A percentile compares a stretch with the other conserved stretches of the same genome.
These are phyloP conservation scores for Tulasnella sp. DNA, from an alignment of 768 basidiomycete species.

Conservation along the genomic window DNA sequence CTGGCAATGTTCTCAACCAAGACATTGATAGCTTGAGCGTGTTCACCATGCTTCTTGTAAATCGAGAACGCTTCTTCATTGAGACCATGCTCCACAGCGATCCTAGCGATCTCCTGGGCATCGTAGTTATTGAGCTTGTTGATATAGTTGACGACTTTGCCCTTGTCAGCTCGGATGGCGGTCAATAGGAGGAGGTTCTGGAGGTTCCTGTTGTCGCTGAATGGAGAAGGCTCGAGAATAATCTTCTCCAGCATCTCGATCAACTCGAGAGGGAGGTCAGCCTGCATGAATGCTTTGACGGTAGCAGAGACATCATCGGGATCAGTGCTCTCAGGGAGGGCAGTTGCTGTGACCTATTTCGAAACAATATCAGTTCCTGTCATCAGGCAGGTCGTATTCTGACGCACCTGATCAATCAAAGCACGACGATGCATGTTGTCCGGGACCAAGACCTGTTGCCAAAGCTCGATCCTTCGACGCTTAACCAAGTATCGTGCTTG, in stretches of 20 bases:
- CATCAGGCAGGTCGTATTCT: neutral
- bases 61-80: constrained; percentile 95
- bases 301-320: constrained; percentile 97
- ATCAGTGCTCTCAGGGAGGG: constrained; percentile 91
- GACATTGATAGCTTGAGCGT: constrained; percentile 92
- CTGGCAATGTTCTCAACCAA: constrained; percentile 97
- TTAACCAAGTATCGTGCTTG: constrained; percentile 97
- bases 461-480: constrained; percentile 86
- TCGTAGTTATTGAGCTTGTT: constrained; percentile 96
- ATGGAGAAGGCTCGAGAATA: constrained; percentile 90
- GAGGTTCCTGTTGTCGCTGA: constrained; percentile 93
- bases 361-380: neutral
- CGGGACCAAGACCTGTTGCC: constrained; percentile 82
- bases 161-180: constrained; percentile 94
- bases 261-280: constrained; percentile 91
- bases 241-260: constrained; percentile 98
- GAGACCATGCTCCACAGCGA: constrained; percentile 89
- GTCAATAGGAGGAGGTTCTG: constrained; percentile 93
- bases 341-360: constrained; percentile 75
- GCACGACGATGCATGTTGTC: constrained; percentile 88
- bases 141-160: constrained; percentile 96
- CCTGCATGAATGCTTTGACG: constrained; percentile 95
- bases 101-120: constrained; percentile 84
- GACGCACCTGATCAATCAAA: constrained; percentile 74
- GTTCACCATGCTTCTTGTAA: constrained; percentile 94